Evolutionary conservation across 495 filamentous ascomycete species (phyloP), one percentile per base, ranked within the genome.

Genomic region (Apodospora peruviana): DNA sequence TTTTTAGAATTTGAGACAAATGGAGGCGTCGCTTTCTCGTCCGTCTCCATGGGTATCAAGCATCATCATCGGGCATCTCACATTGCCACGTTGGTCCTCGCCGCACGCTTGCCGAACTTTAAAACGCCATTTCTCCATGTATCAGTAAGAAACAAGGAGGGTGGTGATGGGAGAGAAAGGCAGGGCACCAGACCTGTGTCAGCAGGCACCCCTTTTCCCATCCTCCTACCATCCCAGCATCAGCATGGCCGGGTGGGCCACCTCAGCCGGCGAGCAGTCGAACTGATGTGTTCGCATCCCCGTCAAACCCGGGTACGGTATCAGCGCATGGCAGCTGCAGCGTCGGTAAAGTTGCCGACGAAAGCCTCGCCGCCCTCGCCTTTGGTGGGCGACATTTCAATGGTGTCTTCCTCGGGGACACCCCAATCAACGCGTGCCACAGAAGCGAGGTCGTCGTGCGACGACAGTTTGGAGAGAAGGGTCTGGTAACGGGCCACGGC

Each of bases 311-410:
- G 23, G 40, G 22, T 22, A 14, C 40, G 22, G 29, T 37, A 45
- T 70, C 58, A 74, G 51, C 59, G 57, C 56, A 70, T 66, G 36
- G 64, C 67, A 12, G 65, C 64, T 18, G 67, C 71, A 32, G 72
- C 73, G 53, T 75, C 73, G 52, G 72, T 68, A 60, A 77, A 77
- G 48, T 74, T 74, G 23, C 73, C 73, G 37, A 77, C 69, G 11
- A 77, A 65, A 19, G 61, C 59, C 19, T 68, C 71, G 40, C 65
- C 65, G 40, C 68, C 67, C 29, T 71, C 69, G 17, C 27, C 27
- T 9, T 64, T 48, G 39, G 61, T 62, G 37, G 58, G 67, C 56
- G 69, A 67, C 59, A 73, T 52, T 48, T 74, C 72, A 36, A 66
- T 61, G 45, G 57, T 65, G 45, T 75, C 69, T 25, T 77, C 72